These are phyloP conservation scores for Bruguiera sexangula DNA, from an alignment of 345 rosid species.

Conservation along the genomic window DNA sequence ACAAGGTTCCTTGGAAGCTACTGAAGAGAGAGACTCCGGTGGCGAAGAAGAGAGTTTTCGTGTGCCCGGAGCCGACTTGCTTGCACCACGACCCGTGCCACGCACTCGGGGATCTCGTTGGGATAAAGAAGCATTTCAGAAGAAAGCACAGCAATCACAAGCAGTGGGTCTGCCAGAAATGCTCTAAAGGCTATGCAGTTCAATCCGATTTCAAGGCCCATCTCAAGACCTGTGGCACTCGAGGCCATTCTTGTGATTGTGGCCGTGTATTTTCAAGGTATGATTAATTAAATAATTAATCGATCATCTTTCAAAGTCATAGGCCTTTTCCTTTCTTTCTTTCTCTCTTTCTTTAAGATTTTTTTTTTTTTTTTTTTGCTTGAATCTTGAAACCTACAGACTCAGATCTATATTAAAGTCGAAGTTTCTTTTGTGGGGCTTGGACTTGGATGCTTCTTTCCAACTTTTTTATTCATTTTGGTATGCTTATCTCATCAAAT, in stretches of 20 bases:
- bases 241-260: slow-evolving; percentile 98
- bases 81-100: slow-evolving; percentile 93
- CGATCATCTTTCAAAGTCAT: background rate
- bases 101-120: slow-evolving; percentile 96
- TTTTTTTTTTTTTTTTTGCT: background rate
- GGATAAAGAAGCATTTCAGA: slow-evolving; percentile 89
- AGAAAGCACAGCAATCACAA: slow-evolving; percentile 84
- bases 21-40: slow-evolving; percentile 77
- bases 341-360: background rate
- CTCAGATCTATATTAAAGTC: no score
- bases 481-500: background rate
- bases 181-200: slow-evolving; percentile 95
- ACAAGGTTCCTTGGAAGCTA: slow-evolving; percentile 98
- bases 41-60: slow-evolving; percentile 73
- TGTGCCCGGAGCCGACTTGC: slow-evolving; percentile 91
- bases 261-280: slow-evolving; percentile 98
- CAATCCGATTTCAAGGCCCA: slow-evolving; percentile 97
- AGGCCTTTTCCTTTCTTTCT: background rate
- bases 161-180: slow-evolving; percentile 91
- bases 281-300: background rate
- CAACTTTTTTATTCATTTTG: no score
- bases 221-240: slow-evolving; percentile 92
- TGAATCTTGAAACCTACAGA: background rate
- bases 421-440: no score
- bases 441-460: no score